phyloP scores from a whole-genome alignment of 805 yeast species.

The Teunomyces gatunensis region DNA sequence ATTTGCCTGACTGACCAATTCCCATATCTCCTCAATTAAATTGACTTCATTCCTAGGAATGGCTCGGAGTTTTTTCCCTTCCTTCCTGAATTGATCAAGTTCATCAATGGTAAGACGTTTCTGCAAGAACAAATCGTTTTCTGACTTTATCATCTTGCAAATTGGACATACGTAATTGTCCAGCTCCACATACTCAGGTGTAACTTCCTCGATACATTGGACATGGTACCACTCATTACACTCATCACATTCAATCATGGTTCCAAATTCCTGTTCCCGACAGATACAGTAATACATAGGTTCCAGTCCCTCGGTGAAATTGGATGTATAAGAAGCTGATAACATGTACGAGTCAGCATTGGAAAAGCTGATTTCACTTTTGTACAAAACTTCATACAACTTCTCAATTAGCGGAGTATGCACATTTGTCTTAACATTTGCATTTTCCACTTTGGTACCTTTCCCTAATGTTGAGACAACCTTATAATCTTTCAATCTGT shows the following conservation, averaged over 20 bases:
- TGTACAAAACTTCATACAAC: constrained; percentile 17
- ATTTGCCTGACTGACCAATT: constrained; percentile 8
- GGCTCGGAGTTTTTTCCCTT: constrained; percentile 15
- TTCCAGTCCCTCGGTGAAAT: constrained; percentile 10
- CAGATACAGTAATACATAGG: constrained; percentile 54
- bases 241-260: constrained; percentile 67
- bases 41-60: constrained; percentile 20
- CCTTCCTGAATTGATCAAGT: constrained; percentile 11
- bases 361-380: constrained; percentile 25
- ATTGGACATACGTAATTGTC: constrained; percentile 31
- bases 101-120: constrained; percentile 13
- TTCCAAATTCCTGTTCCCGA: constrained; percentile 55
- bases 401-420: constrained; percentile 19
- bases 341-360: constrained; percentile 25
- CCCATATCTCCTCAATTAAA: constrained; percentile 17
- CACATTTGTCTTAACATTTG: constrained; percentile 18
- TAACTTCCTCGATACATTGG: constrained; percentile 44
- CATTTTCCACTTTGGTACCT: constrained; percentile 12
- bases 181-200: constrained; percentile 10
- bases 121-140: constrained; percentile 13
- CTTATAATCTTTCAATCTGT: constrained; percentile 11
- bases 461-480: constrained; percentile 18
- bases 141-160: constrained; percentile 25
- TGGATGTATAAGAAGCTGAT: constrained; percentile 23
- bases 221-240: constrained; percentile 76